Conservation (phyloP, 106 monocot species). For the Dendrobium officinale region DNA sequence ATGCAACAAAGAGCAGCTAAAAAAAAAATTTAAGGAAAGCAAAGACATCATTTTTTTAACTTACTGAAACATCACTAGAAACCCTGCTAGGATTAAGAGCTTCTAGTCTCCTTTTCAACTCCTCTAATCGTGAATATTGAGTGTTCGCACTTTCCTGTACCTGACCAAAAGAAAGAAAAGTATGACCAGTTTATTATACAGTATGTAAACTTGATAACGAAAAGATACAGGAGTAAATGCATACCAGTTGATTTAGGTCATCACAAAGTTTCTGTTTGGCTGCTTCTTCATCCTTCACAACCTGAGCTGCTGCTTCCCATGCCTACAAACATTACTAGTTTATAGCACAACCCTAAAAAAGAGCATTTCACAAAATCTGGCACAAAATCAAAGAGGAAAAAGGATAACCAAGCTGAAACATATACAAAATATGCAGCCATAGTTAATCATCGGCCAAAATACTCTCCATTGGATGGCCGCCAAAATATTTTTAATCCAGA, state of each 20-base stretch:
- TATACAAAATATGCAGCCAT: neutral
- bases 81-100: slow-evolving; percentile 65
- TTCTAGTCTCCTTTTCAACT: slow-evolving; percentile 81
- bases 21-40: neutral
- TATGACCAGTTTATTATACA: neutral
- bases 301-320: slow-evolving; percentile 84
- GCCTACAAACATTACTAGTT: slow-evolving; percentile 30
- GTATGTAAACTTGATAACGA: neutral
- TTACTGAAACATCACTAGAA: slow-evolving; percentile 53
- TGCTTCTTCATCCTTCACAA: slow-evolving; percentile 81
- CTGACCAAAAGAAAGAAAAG: slow-evolving; percentile 18
- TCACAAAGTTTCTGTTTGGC: slow-evolving; percentile 87
- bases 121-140: slow-evolving; percentile 84
- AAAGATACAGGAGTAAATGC: neutral
- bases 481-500: no score
- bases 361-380: neutral
- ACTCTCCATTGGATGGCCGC: no score
- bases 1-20: neutral
- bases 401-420: neutral
- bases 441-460: neutral
- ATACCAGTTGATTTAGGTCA: slow-evolving; percentile 82
- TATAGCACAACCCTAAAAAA: neutral
- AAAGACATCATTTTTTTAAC: neutral
- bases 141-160: slow-evolving; percentile 80
- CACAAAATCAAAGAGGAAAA: neutral